Evolutionary conservation across 2,329 filamentous ascomycete species (phyloP).

Genomic region (Xylariales sp.): DNA sequence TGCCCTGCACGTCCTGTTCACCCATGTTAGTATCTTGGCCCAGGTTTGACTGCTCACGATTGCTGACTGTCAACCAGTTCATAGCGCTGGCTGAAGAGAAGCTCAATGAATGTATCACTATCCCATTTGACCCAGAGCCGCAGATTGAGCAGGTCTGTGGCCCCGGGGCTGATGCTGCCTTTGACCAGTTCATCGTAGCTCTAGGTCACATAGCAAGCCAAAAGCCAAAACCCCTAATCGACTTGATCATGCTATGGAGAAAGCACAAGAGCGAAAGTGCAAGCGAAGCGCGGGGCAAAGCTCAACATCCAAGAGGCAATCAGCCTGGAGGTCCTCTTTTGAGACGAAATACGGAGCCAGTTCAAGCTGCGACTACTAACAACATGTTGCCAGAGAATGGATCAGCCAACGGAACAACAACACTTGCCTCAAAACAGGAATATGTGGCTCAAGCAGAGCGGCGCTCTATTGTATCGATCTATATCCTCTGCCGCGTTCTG

Average conservation of each 20-base stretch:
- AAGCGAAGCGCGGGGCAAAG: slow-evolving; percentile 57
- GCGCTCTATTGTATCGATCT: slow-evolving; percentile 90
- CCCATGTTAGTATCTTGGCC: slow-evolving; percentile 57
- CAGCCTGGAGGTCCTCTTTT: slow-evolving; percentile 45
- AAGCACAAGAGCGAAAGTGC: slow-evolving; percentile 93
- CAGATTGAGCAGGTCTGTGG: slow-evolving; percentile 88
- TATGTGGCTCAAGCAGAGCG: slow-evolving; percentile 77
- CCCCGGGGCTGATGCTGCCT: slow-evolving; percentile 77
- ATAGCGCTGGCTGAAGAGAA: slow-evolving; percentile 96
- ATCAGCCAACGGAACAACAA: slow-evolving; percentile 27
- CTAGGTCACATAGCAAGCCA: slow-evolving; percentile 91
- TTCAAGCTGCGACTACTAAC: slow-evolving; percentile 38
- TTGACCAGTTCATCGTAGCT: slow-evolving; percentile 91
- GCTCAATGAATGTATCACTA: slow-evolving; percentile 80
- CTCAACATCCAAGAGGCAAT: slow-evolving; percentile 47
- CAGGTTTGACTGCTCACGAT: background rate
- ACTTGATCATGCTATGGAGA: slow-evolving; percentile 97
- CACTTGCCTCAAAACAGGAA: slow-evolving; percentile 56
- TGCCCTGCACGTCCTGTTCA: slow-evolving; percentile 93
- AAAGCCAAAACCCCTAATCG: slow-evolving; percentile 91
- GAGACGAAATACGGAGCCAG: slow-evolving; percentile 71
- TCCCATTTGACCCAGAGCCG: slow-evolving; percentile 74
- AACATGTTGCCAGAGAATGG: slow-evolving; percentile 21
- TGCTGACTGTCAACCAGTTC: slow-evolving; percentile 53
- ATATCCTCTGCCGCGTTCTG: slow-evolving; percentile 87